Evolutionary conservation across 345 rosid genomes (phyloP), one percentile per base, ranked within the genome.

Genomic region (Gossypium arboreum): DNA sequence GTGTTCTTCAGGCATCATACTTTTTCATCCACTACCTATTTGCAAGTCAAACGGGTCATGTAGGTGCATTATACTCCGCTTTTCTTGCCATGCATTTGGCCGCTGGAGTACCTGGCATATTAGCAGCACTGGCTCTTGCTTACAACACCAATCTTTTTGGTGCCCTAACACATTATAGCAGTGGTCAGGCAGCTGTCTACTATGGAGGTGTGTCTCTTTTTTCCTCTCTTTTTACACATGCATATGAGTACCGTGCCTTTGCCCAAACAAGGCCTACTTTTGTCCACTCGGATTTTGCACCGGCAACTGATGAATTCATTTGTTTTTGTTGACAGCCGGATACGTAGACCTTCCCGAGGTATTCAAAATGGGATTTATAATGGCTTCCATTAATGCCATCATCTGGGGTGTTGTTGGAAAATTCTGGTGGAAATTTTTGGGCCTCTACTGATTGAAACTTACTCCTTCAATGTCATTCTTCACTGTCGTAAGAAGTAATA

Each of bases 341-440:
- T 95, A 93, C 70, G 79, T 91, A 15, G 98, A 90, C 73, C 89
- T 93, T 29, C 97, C 94, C 17, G 94, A 93, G 18, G 85, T 95
- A 72, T 93, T 95, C 89, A 95, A 87, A 79, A 80, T 90, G 73
- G 99, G 99, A 9, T 91, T 93, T 66, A 43, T 86, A 11, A 88
- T 93, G 97, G 97, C 98, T 17, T 69, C 17, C 11, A 68, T 90
- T 47, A 93, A 95, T 77, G 93, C 89, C 52, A 44, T 77, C 73
- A 81, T 91, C 68, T 95, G 99, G 99, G 97, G 84, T 78, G 91
- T 85, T 0, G 94, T 89, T 39, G 98, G 94, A 76, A 72, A 89
- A 62, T 85, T 88, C 85, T 93, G 99, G 99, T 95, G 98, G 99
- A 95, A 95, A 84, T 83, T 91, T 82, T 88, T 95, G 87, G 98